A percentile compares a stretch with the other conserved stretches of the same genome.
Conservation (phyloP, 192 early-diverging fungal species). For the Coemansia sp. region DNA sequence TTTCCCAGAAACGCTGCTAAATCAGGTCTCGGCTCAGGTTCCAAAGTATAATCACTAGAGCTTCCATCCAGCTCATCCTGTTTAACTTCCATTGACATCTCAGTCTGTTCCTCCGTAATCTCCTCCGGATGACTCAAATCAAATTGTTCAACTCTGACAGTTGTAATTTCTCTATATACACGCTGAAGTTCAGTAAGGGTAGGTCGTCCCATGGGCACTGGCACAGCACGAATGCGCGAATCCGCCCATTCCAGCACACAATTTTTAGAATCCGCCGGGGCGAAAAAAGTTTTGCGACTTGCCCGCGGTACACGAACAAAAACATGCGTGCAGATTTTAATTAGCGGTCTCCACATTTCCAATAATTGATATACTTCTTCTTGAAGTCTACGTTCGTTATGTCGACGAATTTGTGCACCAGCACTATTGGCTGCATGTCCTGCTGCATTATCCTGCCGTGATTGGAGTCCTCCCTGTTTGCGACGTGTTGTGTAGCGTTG, state of each 20-base stretch:
- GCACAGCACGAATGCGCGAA: conserved; percentile 62
- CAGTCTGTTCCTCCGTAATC: neutral
- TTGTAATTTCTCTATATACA: conserved; percentile 32
- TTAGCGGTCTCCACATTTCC: conserved; percentile 64
- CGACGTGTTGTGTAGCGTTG: conserved; percentile 94
- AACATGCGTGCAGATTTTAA: conserved; percentile 63
- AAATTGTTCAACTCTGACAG: conserved; percentile 21
- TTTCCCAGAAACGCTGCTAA: conserved; percentile 36
- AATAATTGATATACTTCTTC: conserved; percentile 78
- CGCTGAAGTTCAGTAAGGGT: conserved; percentile 49
- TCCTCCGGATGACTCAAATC: neutral
- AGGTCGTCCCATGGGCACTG: conserved; percentile 77
- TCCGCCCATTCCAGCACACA: conserved; percentile 44
- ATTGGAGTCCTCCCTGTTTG: conserved; percentile 95
- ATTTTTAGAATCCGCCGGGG: neutral
- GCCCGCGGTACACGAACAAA: conserved; percentile 67
- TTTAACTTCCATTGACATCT: neutral
- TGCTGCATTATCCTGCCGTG: conserved; percentile 73
- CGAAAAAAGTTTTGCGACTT: conserved; percentile 26
- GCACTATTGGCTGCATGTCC: conserved; percentile 80
- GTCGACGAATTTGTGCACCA: conserved; percentile 82
- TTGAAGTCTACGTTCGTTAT: conserved; percentile 83
- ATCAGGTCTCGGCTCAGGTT: conserved; percentile 38
- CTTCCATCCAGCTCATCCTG: neutral
- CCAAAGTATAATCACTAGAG: conserved; percentile 39